A percentile compares a stretch with the other conserved stretches of the same genome.
Conservation (phyloP, 2,329 filamentous ascomycete genomes). For the Beauveria pseudobassiana region DNA sequence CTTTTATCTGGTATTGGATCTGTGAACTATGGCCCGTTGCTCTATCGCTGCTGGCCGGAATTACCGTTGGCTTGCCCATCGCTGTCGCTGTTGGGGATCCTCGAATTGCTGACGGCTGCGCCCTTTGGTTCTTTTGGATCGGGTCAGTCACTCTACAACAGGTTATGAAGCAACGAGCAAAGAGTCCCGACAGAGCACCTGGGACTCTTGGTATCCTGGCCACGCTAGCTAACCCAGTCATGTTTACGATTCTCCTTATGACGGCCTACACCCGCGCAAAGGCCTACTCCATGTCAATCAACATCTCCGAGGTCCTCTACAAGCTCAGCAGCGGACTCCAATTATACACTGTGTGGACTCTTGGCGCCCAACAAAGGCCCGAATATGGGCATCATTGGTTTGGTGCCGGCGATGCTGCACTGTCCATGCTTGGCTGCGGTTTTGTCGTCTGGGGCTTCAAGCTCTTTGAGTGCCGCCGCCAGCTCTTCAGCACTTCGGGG, state of each 20-base stretch:
- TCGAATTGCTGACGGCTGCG: constrained; percentile 36
- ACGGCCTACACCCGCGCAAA: constrained; percentile 36
- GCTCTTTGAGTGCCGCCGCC: constrained; percentile 40
- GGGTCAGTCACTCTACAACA: constrained; percentile 31
- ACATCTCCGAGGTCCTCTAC: constrained; percentile 23
- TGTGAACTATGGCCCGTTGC: constrained; percentile 21
- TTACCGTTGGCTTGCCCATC: constrained; percentile 34
- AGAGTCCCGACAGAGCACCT: background rate
- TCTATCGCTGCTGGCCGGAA: constrained; percentile 24
- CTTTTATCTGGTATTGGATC: constrained; percentile 4
- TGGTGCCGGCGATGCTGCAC: constrained; percentile 41
- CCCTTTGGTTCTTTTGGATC: constrained; percentile 44
- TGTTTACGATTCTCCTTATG: constrained; percentile 38
- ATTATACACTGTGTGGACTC: constrained; percentile 29
- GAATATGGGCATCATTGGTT: constrained; percentile 23
- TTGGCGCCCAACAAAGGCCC: constrained; percentile 12
- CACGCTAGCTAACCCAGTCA: constrained; percentile 40
- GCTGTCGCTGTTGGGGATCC: constrained; percentile 26
- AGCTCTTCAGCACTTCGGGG: constrained; percentile 37
- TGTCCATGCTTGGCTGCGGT: constrained; percentile 41
- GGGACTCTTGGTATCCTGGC: constrained; percentile 19
- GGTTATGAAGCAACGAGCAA: constrained; percentile 22
- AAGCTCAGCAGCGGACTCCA: constrained; percentile 28
- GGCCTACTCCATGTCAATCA: constrained; percentile 21
- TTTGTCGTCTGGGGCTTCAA: constrained; percentile 48